Base-by-base conservation (phyloP, 2,329 filamentous ascomycete genomes). In the Zymoseptoria ardabiliae region DNA sequence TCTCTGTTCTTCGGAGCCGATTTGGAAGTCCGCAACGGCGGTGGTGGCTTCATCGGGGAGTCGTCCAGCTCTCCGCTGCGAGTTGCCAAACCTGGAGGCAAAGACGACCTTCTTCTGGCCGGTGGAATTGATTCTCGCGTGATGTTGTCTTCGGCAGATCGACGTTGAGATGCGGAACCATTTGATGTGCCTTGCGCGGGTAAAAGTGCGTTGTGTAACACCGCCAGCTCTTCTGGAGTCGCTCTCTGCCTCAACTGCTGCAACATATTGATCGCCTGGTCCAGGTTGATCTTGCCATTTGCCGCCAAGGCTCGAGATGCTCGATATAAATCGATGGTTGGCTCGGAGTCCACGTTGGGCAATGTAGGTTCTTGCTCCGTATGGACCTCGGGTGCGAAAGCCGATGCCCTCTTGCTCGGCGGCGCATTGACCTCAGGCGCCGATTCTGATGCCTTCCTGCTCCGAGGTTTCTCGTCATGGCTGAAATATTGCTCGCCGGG, bases 171-270 rank as follows among this genome's bases (percentile, higher is more conserved):
- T 21, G 63, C 59, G 11, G 56, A 56, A 1, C 62, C 58, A 0
- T 60, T 56, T 25, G 66, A 66, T 10, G 64, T 65, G 20, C 70
- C 66, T 57, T 68, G 71, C 25, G 68, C 69, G 1, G 73, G 73
- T 10, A 74, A 61, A 21, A 75, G 63, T 10, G 72, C 72, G 59
- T 70, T 66, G 61, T 75, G 73, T 28, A 74, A 62, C 28, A 78
- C 76, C 22, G 76, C 77, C 30, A 80, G 69, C 58, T 80, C 77
- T 56, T 79, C 77, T 1, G 77, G 77, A 5, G 76, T 75, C 1
- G 76, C 78, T 50, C 71, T 78, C 67, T 76, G 79, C 67, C 76
- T 77, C 59, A 80, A 70, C 65, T 80, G 74, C 58, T 79, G 75
- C 60, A 80, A 63, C 41, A 81, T 69, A 25, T 69, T 70, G 48